phyloP scores from a whole-genome alignment of 345 rosid genomes.

The Bretschneidera sinensis region DNA sequence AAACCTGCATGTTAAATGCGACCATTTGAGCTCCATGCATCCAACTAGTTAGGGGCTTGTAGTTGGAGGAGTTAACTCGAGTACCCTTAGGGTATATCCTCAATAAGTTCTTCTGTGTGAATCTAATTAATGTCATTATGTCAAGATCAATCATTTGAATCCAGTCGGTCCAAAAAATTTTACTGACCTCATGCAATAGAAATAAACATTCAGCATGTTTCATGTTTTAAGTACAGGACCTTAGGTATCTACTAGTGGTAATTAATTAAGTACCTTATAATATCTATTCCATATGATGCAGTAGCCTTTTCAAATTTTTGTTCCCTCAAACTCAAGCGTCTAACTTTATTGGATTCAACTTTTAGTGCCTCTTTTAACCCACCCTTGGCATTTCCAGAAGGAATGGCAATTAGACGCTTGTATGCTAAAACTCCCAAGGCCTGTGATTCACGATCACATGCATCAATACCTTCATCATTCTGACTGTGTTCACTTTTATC shows the following conservation, averaged over 20 bases:
- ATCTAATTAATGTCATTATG: slow-evolving; percentile 31
- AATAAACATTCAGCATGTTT: no score
- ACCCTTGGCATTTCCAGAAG: slow-evolving; percentile 55
- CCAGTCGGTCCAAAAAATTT: background rate
- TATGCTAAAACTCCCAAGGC: slow-evolving; percentile 32
- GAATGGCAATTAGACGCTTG: slow-evolving; percentile 51
- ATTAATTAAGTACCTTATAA: slow-evolving; percentile 69
- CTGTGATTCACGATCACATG: slow-evolving; percentile 22
- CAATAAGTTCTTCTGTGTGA: slow-evolving; percentile 64
- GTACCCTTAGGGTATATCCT: slow-evolving; percentile 72
- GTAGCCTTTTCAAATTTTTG: slow-evolving; percentile 55
- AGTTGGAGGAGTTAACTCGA: slow-evolving; percentile 65
- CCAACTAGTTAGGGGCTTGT: slow-evolving; percentile 69
- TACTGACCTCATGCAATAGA: no score
- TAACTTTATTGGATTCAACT: slow-evolving; percentile 43
- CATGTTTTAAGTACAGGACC: no score
- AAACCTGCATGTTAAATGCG: slow-evolving; percentile 88
- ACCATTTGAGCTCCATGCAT: slow-evolving; percentile 90
- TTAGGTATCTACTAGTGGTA: no score
- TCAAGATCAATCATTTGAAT: slow-evolving; percentile 2
- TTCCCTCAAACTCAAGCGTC: slow-evolving; percentile 66
- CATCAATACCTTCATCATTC: slow-evolving; percentile 17
- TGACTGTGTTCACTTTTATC: slow-evolving; percentile 29
- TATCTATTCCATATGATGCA: slow-evolving; percentile 43
- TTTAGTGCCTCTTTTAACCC: slow-evolving; percentile 41